Base-by-base conservation (phyloP, 306 rosid genomes). In the Acmispon strigosus region DNA sequence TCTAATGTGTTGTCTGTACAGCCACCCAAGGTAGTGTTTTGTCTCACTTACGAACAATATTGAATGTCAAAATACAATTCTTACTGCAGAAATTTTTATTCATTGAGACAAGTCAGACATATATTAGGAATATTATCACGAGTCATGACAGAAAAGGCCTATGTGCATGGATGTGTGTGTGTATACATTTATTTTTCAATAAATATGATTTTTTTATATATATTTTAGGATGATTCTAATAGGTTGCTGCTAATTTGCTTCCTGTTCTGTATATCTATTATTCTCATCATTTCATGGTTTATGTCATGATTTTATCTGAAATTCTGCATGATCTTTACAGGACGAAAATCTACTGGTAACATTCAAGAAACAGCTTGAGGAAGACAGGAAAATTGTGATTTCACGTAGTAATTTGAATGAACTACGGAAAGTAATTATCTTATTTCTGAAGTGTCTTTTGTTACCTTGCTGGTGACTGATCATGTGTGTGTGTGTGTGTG, bases 321-420 rank as follows among this genome's bases (percentile, higher is more conserved):
- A 15, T 42, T 47, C 48, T 82, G 58, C 50, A 43, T 78, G 74
- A 29, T 65, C 66, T 70, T 70, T 81, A 16, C 78, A 94, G 99
- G 99, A 94, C 64, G 97, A 94, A 34, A 95, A 87, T 81, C 53
- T 74, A 32, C 95, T 91, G 59, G 72, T 34, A 79, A 84, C 89
- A 57, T 94, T 94, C 80, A 84, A 83, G 78, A 94, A 91, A 77
- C 99, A 94, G 81, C 86, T 94, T 14, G 99, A 94, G 65, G 97
- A 94, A 70, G 99, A 94, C 76, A 81, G 90, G 70, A 84, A 85
- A 86, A 77, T 94, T 73, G 88, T 94, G 80, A 82, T 83, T 75
- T 86, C 96, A 45, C 82, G 98, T 45, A 91, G 96, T 81, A 91
- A 91, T 87, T 77, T 91, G 80, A 87, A 86, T 80, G 96, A 89